Conservation (phyloP, 768 basidiomycete genomes). For the Sarcomyxa edulis region DNA sequence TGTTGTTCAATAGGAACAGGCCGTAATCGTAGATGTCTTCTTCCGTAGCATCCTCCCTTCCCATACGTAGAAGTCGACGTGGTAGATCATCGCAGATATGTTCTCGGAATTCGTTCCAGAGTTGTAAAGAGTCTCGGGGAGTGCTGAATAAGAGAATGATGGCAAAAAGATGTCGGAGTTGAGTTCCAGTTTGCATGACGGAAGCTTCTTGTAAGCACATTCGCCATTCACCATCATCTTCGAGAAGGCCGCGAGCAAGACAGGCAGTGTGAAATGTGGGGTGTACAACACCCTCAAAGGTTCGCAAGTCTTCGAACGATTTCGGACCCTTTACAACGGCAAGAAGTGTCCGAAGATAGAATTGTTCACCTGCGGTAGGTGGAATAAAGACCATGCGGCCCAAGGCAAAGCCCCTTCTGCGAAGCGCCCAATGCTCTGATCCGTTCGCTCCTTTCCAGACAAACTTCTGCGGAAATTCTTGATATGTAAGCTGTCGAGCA, state of each 20-base stretch:
- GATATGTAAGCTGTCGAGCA: slow-evolving; percentile 18
- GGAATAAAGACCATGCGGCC: slow-evolving; percentile 25
- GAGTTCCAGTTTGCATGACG: slow-evolving; percentile 28
- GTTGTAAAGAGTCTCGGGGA: slow-evolving; percentile 23
- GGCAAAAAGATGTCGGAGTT: slow-evolving; percentile 32
- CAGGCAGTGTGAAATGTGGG: slow-evolving; percentile 36
- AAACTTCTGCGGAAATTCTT: slow-evolving; percentile 26
- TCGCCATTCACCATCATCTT: slow-evolving; percentile 43
- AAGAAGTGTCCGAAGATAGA: slow-evolving; percentile 34
- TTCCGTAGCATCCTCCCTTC: slow-evolving; percentile 12
- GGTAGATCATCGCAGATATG: slow-evolving; percentile 38
- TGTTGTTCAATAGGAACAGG: slow-evolving; percentile 29
- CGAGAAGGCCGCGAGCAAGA: slow-evolving; percentile 31
- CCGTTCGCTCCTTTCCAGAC: slow-evolving; percentile 15
- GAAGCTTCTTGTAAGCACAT: slow-evolving; percentile 35
- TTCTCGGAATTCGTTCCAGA: slow-evolving; percentile 29
- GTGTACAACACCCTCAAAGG: slow-evolving; percentile 17
- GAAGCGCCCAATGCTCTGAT: slow-evolving; percentile 3
- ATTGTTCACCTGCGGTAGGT: slow-evolving; percentile 24
- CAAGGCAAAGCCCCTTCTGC: slow-evolving; percentile 17
- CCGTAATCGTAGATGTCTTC: slow-evolving; percentile 35
- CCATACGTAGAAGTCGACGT: slow-evolving; percentile 10
- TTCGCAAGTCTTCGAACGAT: slow-evolving; percentile 19
- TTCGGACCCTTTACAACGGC: slow-evolving; percentile 29
- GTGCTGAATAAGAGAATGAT: slow-evolving; percentile 29